Conservation (phyloP, 805 yeast genomes). For the Phaffomyces antillensis region DNA sequence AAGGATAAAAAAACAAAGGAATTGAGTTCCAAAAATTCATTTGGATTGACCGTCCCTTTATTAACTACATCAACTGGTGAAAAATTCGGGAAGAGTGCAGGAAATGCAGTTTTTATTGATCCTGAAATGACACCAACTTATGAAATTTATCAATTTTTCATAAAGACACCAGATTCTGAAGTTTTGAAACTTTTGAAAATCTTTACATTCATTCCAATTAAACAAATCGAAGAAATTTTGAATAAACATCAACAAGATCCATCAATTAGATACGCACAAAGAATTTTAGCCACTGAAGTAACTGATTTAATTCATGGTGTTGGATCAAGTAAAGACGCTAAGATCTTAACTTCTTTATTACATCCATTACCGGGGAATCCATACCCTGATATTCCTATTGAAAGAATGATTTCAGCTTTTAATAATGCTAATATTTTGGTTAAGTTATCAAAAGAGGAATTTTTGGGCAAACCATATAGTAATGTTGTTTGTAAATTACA, state of each 20-base stretch:
- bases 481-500: slow-evolving; percentile 43
- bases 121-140: slow-evolving; percentile 68
- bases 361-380: slow-evolving; percentile 52
- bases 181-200: slow-evolving; percentile 61
- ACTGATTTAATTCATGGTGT: slow-evolving; percentile 84
- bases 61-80: slow-evolving; percentile 84
- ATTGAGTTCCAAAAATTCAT: slow-evolving; percentile 29
- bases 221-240: slow-evolving; percentile 48
- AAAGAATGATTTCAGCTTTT: slow-evolving; percentile 49
- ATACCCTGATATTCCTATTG: slow-evolving; percentile 39
- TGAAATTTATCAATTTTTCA: slow-evolving; percentile 79
- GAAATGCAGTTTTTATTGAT: slow-evolving; percentile 89
- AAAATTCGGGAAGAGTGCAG: slow-evolving; percentile 95
- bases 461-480: slow-evolving; percentile 38
- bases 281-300: slow-evolving; percentile 72
- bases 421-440: slow-evolving; percentile 48
- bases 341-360: slow-evolving; percentile 56
- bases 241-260: slow-evolving; percentile 49
- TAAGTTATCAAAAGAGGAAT: slow-evolving; percentile 27
- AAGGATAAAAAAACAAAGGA: slow-evolving; percentile 17
- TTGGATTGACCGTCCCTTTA: slow-evolving; percentile 85
- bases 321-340: slow-evolving; percentile 65
- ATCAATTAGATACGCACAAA: slow-evolving; percentile 66
- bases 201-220: slow-evolving; percentile 71
- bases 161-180: slow-evolving; percentile 71